phyloP scores from a whole-genome alignment of 306 rosid species.

The Prunus mongolica region DNA sequence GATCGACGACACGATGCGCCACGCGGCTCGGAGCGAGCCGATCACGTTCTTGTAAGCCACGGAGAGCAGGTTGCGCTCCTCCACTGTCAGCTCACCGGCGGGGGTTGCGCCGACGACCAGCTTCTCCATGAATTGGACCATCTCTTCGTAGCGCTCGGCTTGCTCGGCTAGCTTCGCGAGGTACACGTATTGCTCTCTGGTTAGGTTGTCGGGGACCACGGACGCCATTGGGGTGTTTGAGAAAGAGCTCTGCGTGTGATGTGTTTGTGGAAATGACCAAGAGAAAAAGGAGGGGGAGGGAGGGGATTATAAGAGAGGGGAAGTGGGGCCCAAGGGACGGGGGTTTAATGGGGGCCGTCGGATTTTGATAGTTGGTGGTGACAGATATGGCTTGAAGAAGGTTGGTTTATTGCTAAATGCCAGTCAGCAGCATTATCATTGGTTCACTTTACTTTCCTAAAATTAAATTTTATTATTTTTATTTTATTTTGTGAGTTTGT shows the following conservation, averaged over 20 bases:
- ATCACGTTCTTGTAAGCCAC: conserved; percentile 77
- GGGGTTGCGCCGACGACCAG: conserved; percentile 59
- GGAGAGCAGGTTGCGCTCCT: conserved; percentile 66
- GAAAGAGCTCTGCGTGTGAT: neutral
- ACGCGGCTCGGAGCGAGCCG: conserved; percentile 72
- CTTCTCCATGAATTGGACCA: conserved; percentile 83
- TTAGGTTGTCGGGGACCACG: conserved; percentile 51
- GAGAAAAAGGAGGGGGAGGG: neutral
- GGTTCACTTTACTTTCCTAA: neutral
- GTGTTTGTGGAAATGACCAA: neutral
- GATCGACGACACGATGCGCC: conserved; percentile 72
- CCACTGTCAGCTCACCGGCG: conserved; percentile 57
- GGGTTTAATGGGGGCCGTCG: neutral
- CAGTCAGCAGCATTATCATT: neutral
- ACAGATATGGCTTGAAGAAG: neutral
- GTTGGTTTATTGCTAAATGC: neutral
- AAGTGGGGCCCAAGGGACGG: neutral
- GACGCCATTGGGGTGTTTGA: conserved; percentile 29
- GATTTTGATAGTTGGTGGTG: neutral
- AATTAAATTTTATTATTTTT: neutral
- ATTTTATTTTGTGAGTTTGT: neutral
- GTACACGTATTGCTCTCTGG: conserved; percentile 62
- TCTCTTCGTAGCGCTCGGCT: conserved; percentile 77
- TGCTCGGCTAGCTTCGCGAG: conserved; percentile 71
- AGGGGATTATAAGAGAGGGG: neutral